Evolutionary conservation across 805 yeast genomes (phyloP).

Genomic region (Starmera caribaea): DNA sequence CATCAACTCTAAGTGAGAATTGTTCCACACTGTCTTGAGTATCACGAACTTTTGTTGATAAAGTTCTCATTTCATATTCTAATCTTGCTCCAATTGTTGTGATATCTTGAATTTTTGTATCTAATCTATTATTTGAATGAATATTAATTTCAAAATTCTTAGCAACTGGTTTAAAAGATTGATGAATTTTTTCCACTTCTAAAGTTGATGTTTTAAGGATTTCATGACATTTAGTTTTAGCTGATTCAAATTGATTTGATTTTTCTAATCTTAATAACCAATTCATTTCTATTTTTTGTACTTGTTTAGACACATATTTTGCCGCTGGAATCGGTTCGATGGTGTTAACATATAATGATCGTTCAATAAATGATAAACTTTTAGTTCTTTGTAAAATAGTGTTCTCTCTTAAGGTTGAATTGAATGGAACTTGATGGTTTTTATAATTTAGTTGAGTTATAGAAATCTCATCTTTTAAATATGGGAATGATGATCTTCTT

Average conservation of each 20-base stretch:
- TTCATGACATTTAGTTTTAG: neutral
- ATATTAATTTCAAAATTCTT: conserved; percentile 13
- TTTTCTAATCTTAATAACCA: neutral
- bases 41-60: conserved; percentile 54
- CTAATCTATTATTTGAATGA: conserved; percentile 21
- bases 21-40: conserved; percentile 49
- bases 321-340: conserved; percentile 7
- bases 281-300: conserved; percentile 5
- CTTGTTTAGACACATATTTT: conserved; percentile 5
- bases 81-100: conserved; percentile 49
- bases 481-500: conserved; percentile 33
- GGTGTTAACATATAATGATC: conserved; percentile 1
- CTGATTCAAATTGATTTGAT: neutral
- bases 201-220: neutral
- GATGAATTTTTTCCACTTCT: conserved; percentile 5
- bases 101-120: conserved; percentile 36
- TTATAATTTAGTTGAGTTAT: conserved; percentile 16
- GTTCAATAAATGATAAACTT: conserved; percentile 27
- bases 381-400: conserved; percentile 19
- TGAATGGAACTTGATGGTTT: conserved; percentile 11
- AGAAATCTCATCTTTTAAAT: conserved; percentile 23
- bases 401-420: conserved; percentile 1
- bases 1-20: conserved; percentile 28
- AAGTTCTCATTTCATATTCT: conserved; percentile 53
- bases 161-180: conserved; percentile 9